Evolutionary conservation across 768 basidiomycete genomes (phyloP), one percentile per base, ranked within the genome.

Genomic region (Lentinula sp.): DNA sequence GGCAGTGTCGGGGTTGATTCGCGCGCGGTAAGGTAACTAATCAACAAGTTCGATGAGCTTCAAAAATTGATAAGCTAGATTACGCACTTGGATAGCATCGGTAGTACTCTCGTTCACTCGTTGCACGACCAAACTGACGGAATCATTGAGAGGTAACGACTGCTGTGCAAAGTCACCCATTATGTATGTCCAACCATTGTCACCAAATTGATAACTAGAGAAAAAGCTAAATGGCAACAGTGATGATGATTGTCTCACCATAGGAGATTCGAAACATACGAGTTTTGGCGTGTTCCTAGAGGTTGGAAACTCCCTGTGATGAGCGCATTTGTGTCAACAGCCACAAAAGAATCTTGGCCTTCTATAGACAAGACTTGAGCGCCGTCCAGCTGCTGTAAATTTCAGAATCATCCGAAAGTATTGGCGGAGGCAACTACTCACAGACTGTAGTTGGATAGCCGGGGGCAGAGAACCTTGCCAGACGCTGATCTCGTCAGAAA

Each of bases 1-100:
- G 7, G 67, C 64, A 4, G 70, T 67, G 13, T 53, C 46, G 8
- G 69, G 58, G 16, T 66, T 66, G 53, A 75, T 66, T n/a, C 74
- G 72, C 5, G 75, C 75, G 42, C 72, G 72, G 64, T 73, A 77
- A 8, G 76, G 76, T 32, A 77, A 65, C 73, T 75, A 51, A 13
- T 13, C 18, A 43, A 1, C 23, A 15, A 59, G 18, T 28, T 18
- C 12, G 20, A 35, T 4, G 33, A 37, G 18, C 32, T 42, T 33
- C n/a, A 43, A 18, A 48, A 33, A 28, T 18, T n/a, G 36, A 42
- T 28, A 48, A 48, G 28, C 8, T 45, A 48, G 4, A 51, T 10
- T 9, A 57, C 66, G 7, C 48, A 75, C 75, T 4, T 69, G 70
- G 62, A 77, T 65, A 9, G 67, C 73, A 48, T 73, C 70, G 6